phyloP scores from a whole-genome alignment of 2,329 filamentous ascomycete species.

The Fusarium sarcochroum region DNA sequence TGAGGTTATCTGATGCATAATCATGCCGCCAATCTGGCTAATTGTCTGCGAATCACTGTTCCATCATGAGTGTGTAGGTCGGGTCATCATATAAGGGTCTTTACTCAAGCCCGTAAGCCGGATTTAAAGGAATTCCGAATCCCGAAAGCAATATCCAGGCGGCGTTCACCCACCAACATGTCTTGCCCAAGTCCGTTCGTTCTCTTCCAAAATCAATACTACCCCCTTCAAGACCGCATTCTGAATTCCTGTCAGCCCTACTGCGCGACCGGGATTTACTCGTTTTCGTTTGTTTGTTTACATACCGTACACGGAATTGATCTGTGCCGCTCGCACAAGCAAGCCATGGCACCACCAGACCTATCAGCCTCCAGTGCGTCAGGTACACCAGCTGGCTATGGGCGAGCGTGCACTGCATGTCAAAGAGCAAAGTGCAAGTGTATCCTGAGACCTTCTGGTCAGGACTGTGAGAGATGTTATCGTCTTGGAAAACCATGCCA shows the following conservation, averaged over 20 bases:
- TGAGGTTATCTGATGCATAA: background rate
- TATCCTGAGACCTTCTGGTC: conserved; percentile 54
- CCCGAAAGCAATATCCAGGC: conserved; percentile 1
- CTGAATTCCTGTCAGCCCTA: conserved; percentile 27
- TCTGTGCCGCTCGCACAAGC: conserved; percentile 11
- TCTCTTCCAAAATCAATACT: conserved; percentile 13
- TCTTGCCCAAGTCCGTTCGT: conserved; percentile 30
- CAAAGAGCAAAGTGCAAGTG: conserved; percentile 65
- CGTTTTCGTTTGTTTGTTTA: conserved; percentile 12
- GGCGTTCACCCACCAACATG: background rate
- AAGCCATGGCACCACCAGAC: conserved; percentile 44
- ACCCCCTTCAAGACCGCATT: conserved; percentile 11
- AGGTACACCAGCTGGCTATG: conserved; percentile 57
- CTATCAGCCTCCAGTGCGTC: conserved; percentile 19
- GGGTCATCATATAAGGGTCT: conserved; percentile 7
- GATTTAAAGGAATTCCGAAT: conserved; percentile 29
- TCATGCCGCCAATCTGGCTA: background rate
- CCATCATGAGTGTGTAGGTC: background rate
- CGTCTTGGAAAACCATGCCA: conserved; percentile 64
- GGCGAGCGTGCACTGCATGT: conserved; percentile 62
- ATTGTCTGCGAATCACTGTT: background rate
- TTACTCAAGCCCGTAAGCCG: conserved; percentile 14
- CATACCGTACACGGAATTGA: background rate
- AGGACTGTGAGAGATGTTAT: conserved; percentile 58
- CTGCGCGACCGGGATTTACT: conserved; percentile 38